These are phyloP conservation scores for Plasmodium fragile DNA, from an alignment of 169 alveolate genomes.

Conservation along the genomic window DNA sequence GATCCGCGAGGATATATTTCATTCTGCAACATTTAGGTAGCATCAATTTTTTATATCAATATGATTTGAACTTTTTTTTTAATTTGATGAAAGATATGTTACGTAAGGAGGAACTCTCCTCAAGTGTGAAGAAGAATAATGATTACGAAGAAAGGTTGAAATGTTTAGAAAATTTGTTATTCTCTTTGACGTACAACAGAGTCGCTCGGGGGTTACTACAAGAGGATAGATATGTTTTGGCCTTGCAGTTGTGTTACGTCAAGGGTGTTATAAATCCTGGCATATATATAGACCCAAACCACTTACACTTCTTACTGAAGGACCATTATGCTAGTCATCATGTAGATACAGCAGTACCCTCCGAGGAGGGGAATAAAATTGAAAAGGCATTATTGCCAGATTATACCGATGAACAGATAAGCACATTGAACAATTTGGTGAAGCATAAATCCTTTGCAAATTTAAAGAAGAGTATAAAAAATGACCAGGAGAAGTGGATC, in stretches of 20 bases:
- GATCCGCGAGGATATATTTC: conserved; percentile 92
- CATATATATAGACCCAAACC: neutral
- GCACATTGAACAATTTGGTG: conserved; percentile 23
- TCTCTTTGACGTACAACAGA: conserved; percentile 66
- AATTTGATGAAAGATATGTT: conserved; percentile 88
- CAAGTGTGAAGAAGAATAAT: conserved; percentile 78
- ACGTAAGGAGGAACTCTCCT: neutral
- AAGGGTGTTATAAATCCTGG: conserved; percentile 62
- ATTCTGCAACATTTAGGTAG: conserved; percentile 89
- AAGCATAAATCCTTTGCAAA: conserved; percentile 46
- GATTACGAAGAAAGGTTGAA: conserved; percentile 77
- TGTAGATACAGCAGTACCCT: neutral
- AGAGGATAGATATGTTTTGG: conserved; percentile 74
- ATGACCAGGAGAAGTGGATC: conserved; percentile 59
- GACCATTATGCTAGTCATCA: conserved; percentile 75
- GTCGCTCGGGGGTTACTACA: conserved; percentile 69
- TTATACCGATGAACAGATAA: conserved; percentile 67
- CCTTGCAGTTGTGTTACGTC: conserved; percentile 47
- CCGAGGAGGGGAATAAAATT: neutral
- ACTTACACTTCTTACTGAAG: conserved; percentile 69
- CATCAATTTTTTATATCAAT: conserved; percentile 94
- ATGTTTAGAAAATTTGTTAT: conserved; percentile 22
- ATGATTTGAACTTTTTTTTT: conserved; percentile 94
- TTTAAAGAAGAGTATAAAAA: conserved; percentile 29
- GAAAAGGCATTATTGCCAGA: conserved; percentile 58